These are phyloP conservation scores for Microbotryum lychnidis-dioicae DNA, from an alignment of 1,284 basidiomycete genomes.

Conservation along the genomic window DNA sequence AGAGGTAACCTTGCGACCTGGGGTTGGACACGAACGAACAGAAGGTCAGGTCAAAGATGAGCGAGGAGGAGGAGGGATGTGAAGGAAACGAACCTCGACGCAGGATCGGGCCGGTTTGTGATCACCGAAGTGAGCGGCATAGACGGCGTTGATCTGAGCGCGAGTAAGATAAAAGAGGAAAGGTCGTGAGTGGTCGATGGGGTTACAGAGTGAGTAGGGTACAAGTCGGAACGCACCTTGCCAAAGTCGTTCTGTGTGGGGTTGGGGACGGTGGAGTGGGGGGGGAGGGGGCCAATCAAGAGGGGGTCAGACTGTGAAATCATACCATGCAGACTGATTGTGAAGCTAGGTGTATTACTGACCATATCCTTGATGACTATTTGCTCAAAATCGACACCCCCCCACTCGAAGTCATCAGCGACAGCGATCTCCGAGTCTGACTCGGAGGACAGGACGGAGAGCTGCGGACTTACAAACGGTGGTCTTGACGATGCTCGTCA, in stretches of 20 bases:
- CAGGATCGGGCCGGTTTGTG: slow-evolving; percentile 89
- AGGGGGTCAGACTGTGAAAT: neutral
- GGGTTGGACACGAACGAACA: too few relatives aligned
- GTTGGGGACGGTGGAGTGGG: slow-evolving; percentile 45
- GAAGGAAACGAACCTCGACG: slow-evolving; percentile 57
- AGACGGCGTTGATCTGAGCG: slow-evolving; percentile 29
- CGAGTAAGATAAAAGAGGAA: too few relatives aligned
- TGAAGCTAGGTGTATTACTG: neutral
- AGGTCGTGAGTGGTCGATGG: too few relatives aligned
- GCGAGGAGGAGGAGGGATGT: neutral
- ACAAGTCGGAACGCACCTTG: slow-evolving; percentile 32
- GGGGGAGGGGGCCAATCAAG: neutral
- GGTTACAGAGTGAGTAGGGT: too few relatives aligned
- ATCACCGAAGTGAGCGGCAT: slow-evolving; percentile 54
- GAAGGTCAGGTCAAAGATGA: neutral
- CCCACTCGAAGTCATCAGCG: neutral
- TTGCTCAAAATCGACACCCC: too few relatives aligned
- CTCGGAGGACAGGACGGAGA: neutral
- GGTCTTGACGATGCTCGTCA: slow-evolving; percentile 73
- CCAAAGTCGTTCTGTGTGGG: slow-evolving; percentile 78
- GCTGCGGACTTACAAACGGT: slow-evolving; percentile 42
- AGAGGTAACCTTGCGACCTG: slow-evolving; percentile 56
- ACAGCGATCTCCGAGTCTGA: neutral
- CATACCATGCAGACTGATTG: too few relatives aligned
- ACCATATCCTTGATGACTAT: slow-evolving; percentile 17